Conservation (phyloP, 305 asterid genomes). For the Solanum aculeatissimum region DNA sequence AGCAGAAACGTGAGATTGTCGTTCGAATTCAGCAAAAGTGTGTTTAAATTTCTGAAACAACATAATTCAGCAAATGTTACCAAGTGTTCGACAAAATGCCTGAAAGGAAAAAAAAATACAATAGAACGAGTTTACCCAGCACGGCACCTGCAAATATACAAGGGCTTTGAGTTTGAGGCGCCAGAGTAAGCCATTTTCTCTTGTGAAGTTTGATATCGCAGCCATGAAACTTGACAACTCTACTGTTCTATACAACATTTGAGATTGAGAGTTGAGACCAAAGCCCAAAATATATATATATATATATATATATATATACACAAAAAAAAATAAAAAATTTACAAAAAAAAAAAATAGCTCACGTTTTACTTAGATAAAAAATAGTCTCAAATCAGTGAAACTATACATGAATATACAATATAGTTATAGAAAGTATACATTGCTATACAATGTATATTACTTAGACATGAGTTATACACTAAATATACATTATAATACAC, state of each 20-base stretch:
- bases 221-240: not conserved
- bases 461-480: too few relatives aligned
- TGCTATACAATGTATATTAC: too few relatives aligned
- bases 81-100: constrained; percentile 28
- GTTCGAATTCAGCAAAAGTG: constrained; percentile 13
- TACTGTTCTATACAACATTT: not conserved
- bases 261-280: too few relatives aligned
- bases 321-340: too few relatives aligned
- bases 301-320: too few relatives aligned
- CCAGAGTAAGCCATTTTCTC: constrained; percentile 18
- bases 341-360: too few relatives aligned
- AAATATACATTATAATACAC: too few relatives aligned
- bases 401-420: too few relatives aligned
- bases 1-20: constrained; percentile 15
- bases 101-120: not conserved
- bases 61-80: not conserved
- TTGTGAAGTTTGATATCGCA: constrained; percentile 20
- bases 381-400: too few relatives aligned
- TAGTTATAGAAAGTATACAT: too few relatives aligned
- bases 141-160: constrained; percentile 26
- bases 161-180: constrained; percentile 23
- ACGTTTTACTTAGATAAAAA: too few relatives aligned
- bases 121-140: not conserved
- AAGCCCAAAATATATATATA: too few relatives aligned
- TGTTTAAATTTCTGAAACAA: constrained; percentile 30